phyloP scores from a whole-genome alignment of 257 asterid species.

The Anisodus acutangulus region DNA sequence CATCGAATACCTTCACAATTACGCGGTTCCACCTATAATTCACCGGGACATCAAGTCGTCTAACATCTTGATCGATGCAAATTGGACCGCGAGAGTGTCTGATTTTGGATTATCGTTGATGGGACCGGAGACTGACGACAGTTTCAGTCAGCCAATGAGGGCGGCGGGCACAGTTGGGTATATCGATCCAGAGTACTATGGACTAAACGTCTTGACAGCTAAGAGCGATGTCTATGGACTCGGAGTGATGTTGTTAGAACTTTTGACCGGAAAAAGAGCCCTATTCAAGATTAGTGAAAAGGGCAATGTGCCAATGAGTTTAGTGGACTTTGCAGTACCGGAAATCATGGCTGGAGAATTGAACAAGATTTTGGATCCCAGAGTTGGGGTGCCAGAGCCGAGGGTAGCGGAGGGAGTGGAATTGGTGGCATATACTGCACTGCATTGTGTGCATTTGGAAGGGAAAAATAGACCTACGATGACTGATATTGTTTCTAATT shows the following conservation, averaged over 20 bases:
- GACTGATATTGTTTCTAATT: slow-evolving; percentile 32
- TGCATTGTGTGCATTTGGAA: slow-evolving; percentile 34
- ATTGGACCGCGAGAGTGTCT: slow-evolving; percentile 21
- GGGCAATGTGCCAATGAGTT: slow-evolving; percentile 19
- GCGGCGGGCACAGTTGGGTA: slow-evolving; percentile 37
- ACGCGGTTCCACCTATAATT: slow-evolving; percentile 28
- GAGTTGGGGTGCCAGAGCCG: slow-evolving; percentile 34
- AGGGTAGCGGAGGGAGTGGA: slow-evolving; percentile 31
- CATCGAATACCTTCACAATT: slow-evolving; percentile 28
- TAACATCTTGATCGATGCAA: slow-evolving; percentile 16
- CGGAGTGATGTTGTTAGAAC: slow-evolving; percentile 35
- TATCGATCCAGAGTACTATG: slow-evolving; percentile 36
- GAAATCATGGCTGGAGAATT: slow-evolving; percentile 29
- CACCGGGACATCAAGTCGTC: slow-evolving; percentile 30
- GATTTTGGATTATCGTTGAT: slow-evolving; percentile 25
- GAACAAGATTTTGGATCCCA: slow-evolving; percentile 27
- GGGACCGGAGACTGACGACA: background rate
- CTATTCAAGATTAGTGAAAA: slow-evolving; percentile 27
- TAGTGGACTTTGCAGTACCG: slow-evolving; percentile 34
- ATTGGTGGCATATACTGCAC: slow-evolving; percentile 38
- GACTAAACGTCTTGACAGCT: slow-evolving; percentile 32
- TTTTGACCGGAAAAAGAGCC: slow-evolving; percentile 35
- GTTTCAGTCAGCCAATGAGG: slow-evolving; percentile 22
- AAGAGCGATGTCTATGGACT: slow-evolving; percentile 37
- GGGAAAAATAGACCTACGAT: slow-evolving; percentile 35